These are phyloP conservation scores for Musa balbisiana DNA, from an alignment of 202 grass and related monocot species.

Conservation along the genomic window DNA sequence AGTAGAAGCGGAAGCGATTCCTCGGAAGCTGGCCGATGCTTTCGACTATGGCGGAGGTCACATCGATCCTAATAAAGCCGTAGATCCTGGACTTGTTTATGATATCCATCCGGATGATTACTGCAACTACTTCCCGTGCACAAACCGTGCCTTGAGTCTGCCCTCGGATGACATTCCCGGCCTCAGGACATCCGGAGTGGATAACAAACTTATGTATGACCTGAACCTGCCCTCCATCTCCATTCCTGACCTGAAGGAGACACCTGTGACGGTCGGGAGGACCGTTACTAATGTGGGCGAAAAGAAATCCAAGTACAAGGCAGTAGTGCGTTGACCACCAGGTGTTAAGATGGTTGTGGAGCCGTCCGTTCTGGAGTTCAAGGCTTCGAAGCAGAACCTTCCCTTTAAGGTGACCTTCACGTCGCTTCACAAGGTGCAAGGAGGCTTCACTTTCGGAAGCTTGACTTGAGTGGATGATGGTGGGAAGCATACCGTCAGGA, in stretches of 20 bases:
- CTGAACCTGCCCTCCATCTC: not conserved
- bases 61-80: slow-evolving; percentile 21
- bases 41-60: slow-evolving; percentile 55
- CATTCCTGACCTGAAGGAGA: not conserved
- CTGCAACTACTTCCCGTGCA: slow-evolving; percentile 39
- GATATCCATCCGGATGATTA: slow-evolving; percentile 29
- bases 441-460: slow-evolving; percentile 2
- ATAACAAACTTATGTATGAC: not conserved
- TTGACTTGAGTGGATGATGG: not conserved
- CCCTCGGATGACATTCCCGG: too few species aligned
- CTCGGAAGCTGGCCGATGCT: slow-evolving; percentile 35
- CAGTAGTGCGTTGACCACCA: slow-evolving; percentile 22
- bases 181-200: too few species aligned
- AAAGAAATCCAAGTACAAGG: not conserved
- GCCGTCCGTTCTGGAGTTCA: slow-evolving; percentile 23
- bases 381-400: not conserved
- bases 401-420: slow-evolving; percentile 1
- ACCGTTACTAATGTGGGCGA: slow-evolving; percentile 34
- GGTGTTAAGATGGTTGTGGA: slow-evolving; percentile 34
- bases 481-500: slow-evolving; percentile 13
- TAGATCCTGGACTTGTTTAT: slow-evolving; percentile 50
- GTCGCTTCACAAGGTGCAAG: not conserved
- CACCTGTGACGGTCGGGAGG: not conserved
- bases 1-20: slow-evolving; percentile 27
- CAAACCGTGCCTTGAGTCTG: not conserved